Base-by-base conservation (phyloP, 805 yeast genomes). In the Candida namnaoensis region DNA sequence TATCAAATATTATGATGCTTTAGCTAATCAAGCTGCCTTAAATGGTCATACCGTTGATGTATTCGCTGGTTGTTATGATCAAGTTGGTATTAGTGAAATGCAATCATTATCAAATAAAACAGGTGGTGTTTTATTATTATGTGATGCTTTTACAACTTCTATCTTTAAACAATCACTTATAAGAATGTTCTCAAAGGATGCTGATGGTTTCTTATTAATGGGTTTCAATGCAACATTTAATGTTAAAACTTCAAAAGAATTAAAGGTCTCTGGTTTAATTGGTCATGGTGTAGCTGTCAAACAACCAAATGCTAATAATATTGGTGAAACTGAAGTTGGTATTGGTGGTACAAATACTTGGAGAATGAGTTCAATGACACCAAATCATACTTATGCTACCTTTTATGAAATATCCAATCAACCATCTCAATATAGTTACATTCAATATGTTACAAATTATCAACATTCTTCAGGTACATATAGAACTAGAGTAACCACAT, bases 21-120 rank as follows among this genome's bases (percentile, higher is more conserved):
- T 90, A 38, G 83, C 95, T 34, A 72, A 76, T 36, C 82, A 80
- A 50, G 86, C 86, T 33, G 76, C 91, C 38, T 63, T 66, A 24
- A 76, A 78, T 48, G 85, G 88, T 13, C 95, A 87, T 56, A 77
- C 91, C 27, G 80, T 90, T 44, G 96, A 90, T 62, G 77, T 90
- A 38, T 88, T 86, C 64, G 95, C 95, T 28, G 96, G 97, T 47
- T 86, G 96, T 67, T 88, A 87, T 61, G 98, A 90, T 66, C 98
- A 90, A 71, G 82, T 88, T 44, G 98, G 98, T 59, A 76, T 90
- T 70, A 80, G 80, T 53, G 98, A 90, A 68, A 90, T 90, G 97
- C 84, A 88, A 65, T 71, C 81, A 44, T 68, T 91, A 48, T 76
- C 95, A 44, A 83, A 85, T 62, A 71, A 76, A 51, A 88, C 96